Evolutionary conservation across 352 stramenopile genomes (phyloP).

Genomic region (Globisporangium iwayamae): DNA sequence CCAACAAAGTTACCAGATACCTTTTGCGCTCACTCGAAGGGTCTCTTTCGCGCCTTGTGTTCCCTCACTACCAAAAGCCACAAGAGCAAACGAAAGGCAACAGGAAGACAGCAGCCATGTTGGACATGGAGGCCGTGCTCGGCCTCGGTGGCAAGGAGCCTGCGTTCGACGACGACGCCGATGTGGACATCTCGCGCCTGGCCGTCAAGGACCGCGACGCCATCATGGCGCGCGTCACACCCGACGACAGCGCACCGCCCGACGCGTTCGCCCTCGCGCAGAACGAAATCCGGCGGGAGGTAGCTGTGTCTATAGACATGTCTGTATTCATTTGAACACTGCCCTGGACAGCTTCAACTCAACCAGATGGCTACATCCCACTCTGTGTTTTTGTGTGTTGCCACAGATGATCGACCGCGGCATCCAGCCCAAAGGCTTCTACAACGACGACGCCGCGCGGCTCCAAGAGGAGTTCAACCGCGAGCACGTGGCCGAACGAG

Average conservation of each 20-base stretch:
- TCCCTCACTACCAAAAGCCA: not conserved
- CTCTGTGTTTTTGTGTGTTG: not conserved
- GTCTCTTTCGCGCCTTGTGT: not conserved
- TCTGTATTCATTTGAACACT: not conserved
- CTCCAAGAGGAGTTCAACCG: slow-evolving; percentile 79
- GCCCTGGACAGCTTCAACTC: not conserved
- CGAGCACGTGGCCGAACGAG: slow-evolving; percentile 61
- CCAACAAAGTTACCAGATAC: not conserved
- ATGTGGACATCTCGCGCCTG: slow-evolving; percentile 61
- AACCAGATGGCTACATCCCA: not conserved
- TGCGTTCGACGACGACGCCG: slow-evolving; percentile 57
- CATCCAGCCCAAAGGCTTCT: slow-evolving; percentile 82
- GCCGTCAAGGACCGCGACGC: slow-evolving; percentile 58
- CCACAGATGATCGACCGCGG: slow-evolving; percentile 74
- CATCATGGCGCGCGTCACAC: slow-evolving; percentile 63
- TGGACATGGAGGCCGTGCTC: slow-evolving; percentile 34
- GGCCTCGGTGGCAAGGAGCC: slow-evolving; percentile 32
- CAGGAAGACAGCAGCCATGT: slow-evolving; percentile 14
- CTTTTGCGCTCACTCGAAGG: slow-evolving; percentile 1
- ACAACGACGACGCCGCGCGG: slow-evolving; percentile 78
- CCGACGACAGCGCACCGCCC: slow-evolving; percentile 58
- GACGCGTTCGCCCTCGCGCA: slow-evolving; percentile 73
- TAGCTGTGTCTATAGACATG: slow-evolving; percentile 11
- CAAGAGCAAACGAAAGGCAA: not conserved
- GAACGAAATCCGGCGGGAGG: slow-evolving; percentile 80